Evolutionary conservation across 495 filamentous ascomycete species (phyloP), one percentile per base, ranked within the genome.

Genomic region (Cercophora scortea): DNA sequence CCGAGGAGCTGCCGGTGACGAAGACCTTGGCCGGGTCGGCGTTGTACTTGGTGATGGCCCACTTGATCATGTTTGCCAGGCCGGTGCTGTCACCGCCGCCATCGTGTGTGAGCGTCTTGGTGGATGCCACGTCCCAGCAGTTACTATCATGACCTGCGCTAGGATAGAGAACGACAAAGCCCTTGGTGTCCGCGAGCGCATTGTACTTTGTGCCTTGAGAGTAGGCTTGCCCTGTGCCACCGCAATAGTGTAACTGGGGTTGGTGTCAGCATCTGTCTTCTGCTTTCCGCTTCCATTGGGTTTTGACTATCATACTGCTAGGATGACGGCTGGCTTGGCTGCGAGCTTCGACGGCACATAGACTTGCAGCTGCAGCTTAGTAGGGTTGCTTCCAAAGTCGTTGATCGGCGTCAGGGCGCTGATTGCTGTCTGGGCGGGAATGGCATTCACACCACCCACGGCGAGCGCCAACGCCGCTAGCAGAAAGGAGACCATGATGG

Each of bases 41-140:
- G 19, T 64, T 61, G 62, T 76, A 79, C n/a, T 66, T 66, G 8
- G 55, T 17, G 40, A 74, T 62, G 17, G 73, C 63, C 61, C 72
- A 79, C 25, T 63, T 68, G 25, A 80, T 42, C 77, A 84, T 82
- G 62, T 73, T 78, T 41, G 70, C 73, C 43, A 81, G 71, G 9
- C 72, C 69, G 39, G 66, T 65, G 57, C 64, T 66, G 64, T 81
- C 77, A 19, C 78, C 75, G 34, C 72, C 73, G 32, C 73, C 76
- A 42, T 76, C 68, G 56, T 76, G 75, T 6, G 71, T 74, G 3
- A 80, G 64, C 0, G 74, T 66, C 9, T 64, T 59, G 13, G 61
- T 50, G 1, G 67, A 71, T 12, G 68, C 65, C 16, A 75, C 72
- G 50, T 79, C 75, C 73, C 73, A 79, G 57, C 77, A 79, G 47